A percentile compares a stretch with the other conserved stretches of the same genome.
These are phyloP conservation scores for Apiospora kogelbergensis DNA, from an alignment of 2,329 filamentous ascomycete genomes.

Conservation along the genomic window DNA sequence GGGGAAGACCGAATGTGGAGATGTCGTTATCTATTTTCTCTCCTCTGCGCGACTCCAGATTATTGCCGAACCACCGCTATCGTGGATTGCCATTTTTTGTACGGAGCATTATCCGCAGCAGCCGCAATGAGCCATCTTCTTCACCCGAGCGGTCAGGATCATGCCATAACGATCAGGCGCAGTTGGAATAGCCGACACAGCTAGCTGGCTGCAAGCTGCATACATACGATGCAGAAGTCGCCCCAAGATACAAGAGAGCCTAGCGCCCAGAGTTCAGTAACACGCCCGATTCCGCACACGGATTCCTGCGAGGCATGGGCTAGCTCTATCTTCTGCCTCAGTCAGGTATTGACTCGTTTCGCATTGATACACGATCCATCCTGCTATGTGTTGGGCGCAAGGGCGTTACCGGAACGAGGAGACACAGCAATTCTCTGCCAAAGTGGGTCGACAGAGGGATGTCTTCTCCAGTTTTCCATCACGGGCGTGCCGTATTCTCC, in stretches of 20 bases:
- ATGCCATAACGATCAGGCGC: background rate
- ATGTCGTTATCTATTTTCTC: background rate
- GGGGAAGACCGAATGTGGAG: constrained; percentile 11
- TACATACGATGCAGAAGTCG: background rate
- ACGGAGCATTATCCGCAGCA: background rate
- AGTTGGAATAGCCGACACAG: background rate
- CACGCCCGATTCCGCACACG: background rate
- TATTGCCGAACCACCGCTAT: constrained; percentile 1
- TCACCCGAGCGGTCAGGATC: background rate
- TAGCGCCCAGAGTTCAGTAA: background rate
- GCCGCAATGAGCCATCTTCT: background rate
- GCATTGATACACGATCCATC: constrained; percentile 7
- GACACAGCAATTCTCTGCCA: background rate
- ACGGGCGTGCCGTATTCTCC: constrained; percentile 9
- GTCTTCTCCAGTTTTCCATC: constrained; percentile 1
- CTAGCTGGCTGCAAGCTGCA: background rate
- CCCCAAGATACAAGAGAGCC: background rate
- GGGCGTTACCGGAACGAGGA: constrained; percentile 1
- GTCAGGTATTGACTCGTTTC: constrained; percentile 8
- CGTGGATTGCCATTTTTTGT: background rate
- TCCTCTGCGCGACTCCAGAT: background rate
- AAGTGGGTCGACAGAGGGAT: constrained; percentile 1
- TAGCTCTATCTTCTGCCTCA: background rate
- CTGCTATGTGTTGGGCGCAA: background rate
- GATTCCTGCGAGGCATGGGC: background rate